Base-by-base conservation (phyloP, 2,329 filamentous ascomycete species). In the Cercospora janseana region DNA sequence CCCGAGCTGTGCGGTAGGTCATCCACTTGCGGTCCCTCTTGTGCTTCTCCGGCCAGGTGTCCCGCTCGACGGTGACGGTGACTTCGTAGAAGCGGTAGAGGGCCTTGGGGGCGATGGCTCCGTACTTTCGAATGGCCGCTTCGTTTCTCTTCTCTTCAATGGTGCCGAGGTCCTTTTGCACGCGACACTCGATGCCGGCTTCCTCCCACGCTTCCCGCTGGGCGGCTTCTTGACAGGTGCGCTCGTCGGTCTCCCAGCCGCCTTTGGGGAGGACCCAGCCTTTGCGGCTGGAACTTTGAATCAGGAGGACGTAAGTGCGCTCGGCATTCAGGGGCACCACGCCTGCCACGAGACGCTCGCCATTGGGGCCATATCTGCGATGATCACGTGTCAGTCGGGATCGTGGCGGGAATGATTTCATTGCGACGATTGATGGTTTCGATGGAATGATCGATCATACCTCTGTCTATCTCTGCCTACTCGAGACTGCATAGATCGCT, bases 191-290 rank as follows among this genome's bases (percentile, higher is more conserved):
- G 65, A 97, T 94, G 64, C 93, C 93, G 32, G 91, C 93, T 74
- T 97, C 93, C 75, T 97, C 93, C 93, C 93, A 97, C 54, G 93
- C 93, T 72, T 98, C 93, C 60, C 93, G 78, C 77, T 77, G 86
- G 42, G 82, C 82, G 49, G 93, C 93, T 50, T 93, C 88, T 68
- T 92, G 81, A 55, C 86, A 82, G 57, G 88, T 93, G 55, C 85
- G 81, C 73, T 98, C 93, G 71, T 98, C 93, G 26, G 83, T 86
- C 71, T 98, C 93, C 91, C 93, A 98, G 54, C 93, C 93, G 66
- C 93, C 93, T 70, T 98, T 98, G 54, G 93, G 93, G 52, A 98
- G 79, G 34, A 98, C 93, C 93, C 93, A 98, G 63, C 88, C 88
- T 69, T 88, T 88, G 63, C 90, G 85, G 58, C 88, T 82, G 45